Evolutionary conservation across 306 rosid species (phyloP).

Genomic region (Malus domestica): DNA sequence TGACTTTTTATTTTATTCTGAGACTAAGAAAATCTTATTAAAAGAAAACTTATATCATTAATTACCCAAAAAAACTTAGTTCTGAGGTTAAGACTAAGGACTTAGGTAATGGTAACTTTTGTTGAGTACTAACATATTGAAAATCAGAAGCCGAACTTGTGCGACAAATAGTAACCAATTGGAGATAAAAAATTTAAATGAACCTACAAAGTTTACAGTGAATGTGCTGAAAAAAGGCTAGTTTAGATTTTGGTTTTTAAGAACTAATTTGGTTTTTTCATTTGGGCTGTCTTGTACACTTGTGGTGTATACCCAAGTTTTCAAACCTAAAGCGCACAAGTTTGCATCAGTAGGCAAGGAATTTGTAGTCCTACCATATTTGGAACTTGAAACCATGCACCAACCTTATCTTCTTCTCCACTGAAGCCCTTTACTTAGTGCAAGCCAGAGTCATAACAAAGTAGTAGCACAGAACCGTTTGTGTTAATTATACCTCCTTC

Average conservation of each 20-base stretch:
- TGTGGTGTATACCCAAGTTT: neutral
- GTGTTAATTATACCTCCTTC: neutral
- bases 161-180: neutral
- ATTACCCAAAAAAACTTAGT: neutral
- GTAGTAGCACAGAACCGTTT: neutral
- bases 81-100: neutral
- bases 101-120: neutral
- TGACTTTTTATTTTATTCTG: neutral
- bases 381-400: neutral
- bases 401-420: neutral
- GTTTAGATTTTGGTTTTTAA: neutral
- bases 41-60: neutral
- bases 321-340: neutral
- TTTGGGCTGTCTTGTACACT: neutral
- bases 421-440: neutral
- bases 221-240: neutral
- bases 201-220: neutral
- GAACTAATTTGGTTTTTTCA: neutral
- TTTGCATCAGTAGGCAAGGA: neutral
- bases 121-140: neutral
- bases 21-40: neutral
- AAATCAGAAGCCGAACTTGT: neutral
- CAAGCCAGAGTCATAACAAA: neutral
- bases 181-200: neutral
- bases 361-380: neutral